Evolutionary conservation across 768 basidiomycete species (phyloP).

Genomic region (Lactarius deliciosus): DNA sequence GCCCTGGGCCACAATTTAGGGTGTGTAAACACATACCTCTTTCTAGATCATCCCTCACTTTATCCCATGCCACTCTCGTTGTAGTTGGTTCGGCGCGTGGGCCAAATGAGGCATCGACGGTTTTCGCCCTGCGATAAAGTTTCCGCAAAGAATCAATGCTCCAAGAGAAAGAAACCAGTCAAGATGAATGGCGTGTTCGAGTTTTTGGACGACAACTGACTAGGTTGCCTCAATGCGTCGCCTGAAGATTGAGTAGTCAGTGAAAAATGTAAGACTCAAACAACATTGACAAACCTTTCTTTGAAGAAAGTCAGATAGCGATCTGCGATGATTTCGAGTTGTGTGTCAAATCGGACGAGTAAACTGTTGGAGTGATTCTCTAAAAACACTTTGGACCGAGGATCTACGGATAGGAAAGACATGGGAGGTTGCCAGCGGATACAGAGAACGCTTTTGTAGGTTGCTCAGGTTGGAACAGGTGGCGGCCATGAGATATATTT

Average conservation of each 20-base stretch:
- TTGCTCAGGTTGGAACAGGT: no score
- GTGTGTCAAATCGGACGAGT: background rate
- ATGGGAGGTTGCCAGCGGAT: background rate
- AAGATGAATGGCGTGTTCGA: background rate
- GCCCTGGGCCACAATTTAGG: background rate
- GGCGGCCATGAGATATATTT: no score
- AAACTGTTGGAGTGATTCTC: background rate
- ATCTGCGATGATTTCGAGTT: background rate
- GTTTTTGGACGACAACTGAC: background rate
- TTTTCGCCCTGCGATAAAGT: background rate
- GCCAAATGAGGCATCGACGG: background rate
- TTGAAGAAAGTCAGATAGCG: background rate
- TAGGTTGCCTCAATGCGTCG: background rate
- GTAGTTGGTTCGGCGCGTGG: background rate
- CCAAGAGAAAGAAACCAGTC: background rate
- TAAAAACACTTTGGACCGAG: background rate
- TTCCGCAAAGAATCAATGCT: background rate
- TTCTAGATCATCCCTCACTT: background rate
- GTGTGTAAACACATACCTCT: background rate
- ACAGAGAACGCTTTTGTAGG: no score
- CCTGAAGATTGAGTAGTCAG: background rate
- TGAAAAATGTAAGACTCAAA: background rate
- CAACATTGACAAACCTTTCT: background rate
- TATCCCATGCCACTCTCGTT: background rate
- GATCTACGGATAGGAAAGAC: background rate